phyloP scores from a whole-genome alignment of 2,329 filamentous ascomycete genomes.

The Zymoseptoria ardabiliae region DNA sequence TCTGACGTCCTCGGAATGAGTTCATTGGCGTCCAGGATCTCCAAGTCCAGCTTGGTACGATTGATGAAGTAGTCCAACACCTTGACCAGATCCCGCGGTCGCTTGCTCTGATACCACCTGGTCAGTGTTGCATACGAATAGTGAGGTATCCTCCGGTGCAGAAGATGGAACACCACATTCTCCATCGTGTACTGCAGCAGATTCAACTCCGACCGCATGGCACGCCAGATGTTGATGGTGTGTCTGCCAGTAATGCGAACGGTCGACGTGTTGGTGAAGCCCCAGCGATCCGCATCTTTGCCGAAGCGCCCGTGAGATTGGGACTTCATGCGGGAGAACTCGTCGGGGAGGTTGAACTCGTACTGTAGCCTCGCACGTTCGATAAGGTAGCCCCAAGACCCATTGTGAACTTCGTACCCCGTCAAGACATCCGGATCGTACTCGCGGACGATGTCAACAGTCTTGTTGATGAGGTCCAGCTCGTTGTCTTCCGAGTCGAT shows the following conservation, averaged over 20 bases:
- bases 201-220: slow-evolving; percentile 88
- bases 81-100: slow-evolving; percentile 62
- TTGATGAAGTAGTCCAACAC: slow-evolving; percentile 70
- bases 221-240: slow-evolving; percentile 95
- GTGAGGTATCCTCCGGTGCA: slow-evolving; percentile 82
- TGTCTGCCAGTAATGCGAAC: slow-evolving; percentile 90
- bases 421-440: slow-evolving; percentile 89
- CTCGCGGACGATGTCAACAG: slow-evolving; percentile 76
- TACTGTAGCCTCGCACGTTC: slow-evolving; percentile 81
- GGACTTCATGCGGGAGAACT: slow-evolving; percentile 80
- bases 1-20: slow-evolving; percentile 84
- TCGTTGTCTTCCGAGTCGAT: slow-evolving; percentile 72
- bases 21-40: slow-evolving; percentile 86
- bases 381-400: slow-evolving; percentile 92
- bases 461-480: slow-evolving; percentile 73
- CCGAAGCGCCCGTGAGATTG: slow-evolving; percentile 77
- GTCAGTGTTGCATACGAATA: slow-evolving; percentile 76
- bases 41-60: slow-evolving; percentile 73
- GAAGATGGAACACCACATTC: slow-evolving; percentile 84
- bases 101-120: slow-evolving; percentile 67
- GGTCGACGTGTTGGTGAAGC: slow-evolving; percentile 86
- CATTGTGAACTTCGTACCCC: slow-evolving; percentile 88
- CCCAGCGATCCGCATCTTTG: slow-evolving; percentile 83
- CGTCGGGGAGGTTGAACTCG: slow-evolving; percentile 83
- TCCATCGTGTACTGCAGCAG: slow-evolving; percentile 93